These are phyloP conservation scores for Gossypium mustelinum DNA, from an alignment of 345 rosid genomes.

Conservation along the genomic window DNA sequence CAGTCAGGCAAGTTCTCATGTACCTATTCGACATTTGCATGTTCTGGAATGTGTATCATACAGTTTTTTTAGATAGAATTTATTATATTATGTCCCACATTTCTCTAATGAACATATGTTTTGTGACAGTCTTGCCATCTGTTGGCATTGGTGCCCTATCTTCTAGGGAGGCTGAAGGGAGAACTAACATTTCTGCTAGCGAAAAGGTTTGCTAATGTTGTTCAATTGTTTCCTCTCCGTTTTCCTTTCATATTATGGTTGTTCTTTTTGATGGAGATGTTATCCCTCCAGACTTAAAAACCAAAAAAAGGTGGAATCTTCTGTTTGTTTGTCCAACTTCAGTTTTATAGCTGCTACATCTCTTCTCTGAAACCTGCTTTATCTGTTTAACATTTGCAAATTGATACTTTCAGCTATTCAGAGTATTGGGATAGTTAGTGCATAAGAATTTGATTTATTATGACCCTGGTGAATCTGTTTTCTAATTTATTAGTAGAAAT, in stretches of 20 bases:
- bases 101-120: background rate
- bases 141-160: slow-evolving; percentile 91
- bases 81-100: background rate
- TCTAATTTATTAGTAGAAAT: background rate
- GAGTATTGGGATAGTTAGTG: background rate
- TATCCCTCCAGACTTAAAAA: background rate
- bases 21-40: background rate
- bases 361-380: background rate
- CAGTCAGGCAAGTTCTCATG: slow-evolving; percentile 69
- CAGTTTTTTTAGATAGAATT: background rate
- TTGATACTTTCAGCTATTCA: background rate
- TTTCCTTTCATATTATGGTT: background rate
- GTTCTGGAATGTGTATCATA: background rate
- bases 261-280: background rate
- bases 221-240: background rate
- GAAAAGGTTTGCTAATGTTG: slow-evolving; percentile 59
- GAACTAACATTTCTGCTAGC: slow-evolving; percentile 76
- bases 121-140: slow-evolving; percentile 73
- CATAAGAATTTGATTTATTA: background rate
- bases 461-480: background rate
- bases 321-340: background rate
- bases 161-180: slow-evolving; percentile 93
- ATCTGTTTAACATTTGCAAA: background rate
- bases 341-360: background rate
- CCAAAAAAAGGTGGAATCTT: background rate